Percentiles rank a stretch among this genome's conserved stretches.
Conservation (phyloP, 352 stramenopile species). For the Pythium vanterpoolii region DNA sequence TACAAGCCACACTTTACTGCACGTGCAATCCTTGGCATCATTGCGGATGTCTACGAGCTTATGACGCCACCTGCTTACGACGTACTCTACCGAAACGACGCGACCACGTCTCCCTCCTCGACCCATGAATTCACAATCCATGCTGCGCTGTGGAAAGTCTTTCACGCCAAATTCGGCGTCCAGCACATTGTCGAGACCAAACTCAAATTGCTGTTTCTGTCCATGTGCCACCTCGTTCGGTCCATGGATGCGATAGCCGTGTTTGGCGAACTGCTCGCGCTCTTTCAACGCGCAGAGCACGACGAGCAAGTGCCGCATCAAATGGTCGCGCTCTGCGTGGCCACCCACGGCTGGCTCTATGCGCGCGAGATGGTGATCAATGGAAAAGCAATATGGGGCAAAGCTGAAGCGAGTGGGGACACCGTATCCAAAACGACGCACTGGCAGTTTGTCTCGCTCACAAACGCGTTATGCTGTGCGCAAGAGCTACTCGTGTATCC, state of each 20-base stretch:
- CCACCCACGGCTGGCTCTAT: conserved; percentile 57
- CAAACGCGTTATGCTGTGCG: conserved; percentile 52
- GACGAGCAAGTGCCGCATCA: conserved; percentile 40
- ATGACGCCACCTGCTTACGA: conserved; percentile 35
- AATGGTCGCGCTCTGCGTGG: conserved; percentile 55
- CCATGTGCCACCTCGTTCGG: conserved; percentile 47
- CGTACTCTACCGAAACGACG: conserved; percentile 43
- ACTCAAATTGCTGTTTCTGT: conserved; percentile 61
- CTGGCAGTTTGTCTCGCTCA: conserved; percentile 62
- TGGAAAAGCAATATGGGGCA: conserved; percentile 27
- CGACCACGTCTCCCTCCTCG: background rate
- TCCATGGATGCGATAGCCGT: conserved; percentile 58
- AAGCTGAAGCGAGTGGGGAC: conserved; percentile 10
- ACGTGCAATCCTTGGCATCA: conserved; percentile 45
- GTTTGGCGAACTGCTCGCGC: conserved; percentile 60
- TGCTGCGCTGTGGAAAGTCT: conserved; percentile 37
- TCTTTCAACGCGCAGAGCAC: conserved; percentile 30
- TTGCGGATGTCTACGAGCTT: conserved; percentile 50
- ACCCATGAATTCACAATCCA: conserved; percentile 39
- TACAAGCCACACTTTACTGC: conserved; percentile 59
- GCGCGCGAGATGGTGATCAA: conserved; percentile 58
- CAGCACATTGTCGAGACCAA: conserved; percentile 50
- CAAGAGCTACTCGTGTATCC: conserved; percentile 73
- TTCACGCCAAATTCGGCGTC: conserved; percentile 50
- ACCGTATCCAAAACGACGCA: conserved; percentile 28